Conservation (phyloP, 1,284 basidiomycete genomes). For the Papiliotrema terrestris region DNA sequence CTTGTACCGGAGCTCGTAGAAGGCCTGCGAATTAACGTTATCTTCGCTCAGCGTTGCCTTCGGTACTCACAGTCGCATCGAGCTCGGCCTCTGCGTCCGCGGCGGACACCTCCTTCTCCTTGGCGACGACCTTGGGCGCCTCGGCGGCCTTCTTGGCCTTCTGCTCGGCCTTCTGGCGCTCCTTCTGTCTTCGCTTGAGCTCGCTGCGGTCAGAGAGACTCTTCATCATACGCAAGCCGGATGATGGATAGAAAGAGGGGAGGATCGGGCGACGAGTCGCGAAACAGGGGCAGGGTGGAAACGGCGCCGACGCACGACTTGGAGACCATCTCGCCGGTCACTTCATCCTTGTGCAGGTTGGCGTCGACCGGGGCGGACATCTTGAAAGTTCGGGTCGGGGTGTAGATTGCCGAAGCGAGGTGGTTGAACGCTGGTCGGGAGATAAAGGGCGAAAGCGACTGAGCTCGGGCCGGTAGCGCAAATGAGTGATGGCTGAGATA, state of each 20-base stretch:
- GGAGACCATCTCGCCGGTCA: conserved; percentile 91
- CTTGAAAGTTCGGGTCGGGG: conserved; percentile 22
- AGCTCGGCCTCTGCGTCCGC: conserved; percentile 47
- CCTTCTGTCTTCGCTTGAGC: conserved; percentile 84
- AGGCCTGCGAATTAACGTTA: conserved; percentile 64
- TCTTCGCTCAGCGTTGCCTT: background rate
- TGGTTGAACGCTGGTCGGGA: background rate
- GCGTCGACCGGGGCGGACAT: conserved; percentile 44
- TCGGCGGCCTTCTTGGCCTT: conserved; percentile 75
- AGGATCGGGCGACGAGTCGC: no score
- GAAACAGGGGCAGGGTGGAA: no score
- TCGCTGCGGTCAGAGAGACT: conserved; percentile 58
- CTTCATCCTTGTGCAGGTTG: conserved; percentile 60
- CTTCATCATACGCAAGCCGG: background rate
- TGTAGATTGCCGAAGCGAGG: background rate
- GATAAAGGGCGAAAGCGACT: background rate
- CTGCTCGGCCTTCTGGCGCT: conserved; percentile 74
- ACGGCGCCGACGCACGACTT: conserved; percentile 70
- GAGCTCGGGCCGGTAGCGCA: background rate
- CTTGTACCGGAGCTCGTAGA: conserved; percentile 87
- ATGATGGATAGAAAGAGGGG: background rate
- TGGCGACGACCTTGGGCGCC: conserved; percentile 48
- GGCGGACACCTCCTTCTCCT: conserved; percentile 59
- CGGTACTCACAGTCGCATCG: conserved; percentile 37
- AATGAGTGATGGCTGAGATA: background rate